phyloP scores from a whole-genome alignment of 345 rosid genomes.

The Rhodamnia argentea region DNA sequence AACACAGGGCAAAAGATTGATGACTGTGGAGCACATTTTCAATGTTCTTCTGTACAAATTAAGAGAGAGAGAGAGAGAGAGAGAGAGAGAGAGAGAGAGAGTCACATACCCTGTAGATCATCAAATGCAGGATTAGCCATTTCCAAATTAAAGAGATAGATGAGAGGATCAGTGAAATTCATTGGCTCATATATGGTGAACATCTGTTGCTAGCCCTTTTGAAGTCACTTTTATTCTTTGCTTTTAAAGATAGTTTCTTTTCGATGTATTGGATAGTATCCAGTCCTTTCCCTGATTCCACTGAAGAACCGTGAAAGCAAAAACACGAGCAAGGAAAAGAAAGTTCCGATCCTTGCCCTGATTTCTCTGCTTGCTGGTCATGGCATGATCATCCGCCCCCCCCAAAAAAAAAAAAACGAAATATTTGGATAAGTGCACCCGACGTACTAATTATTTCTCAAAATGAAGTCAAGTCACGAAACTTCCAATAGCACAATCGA shows the following conservation, averaged over 20 bases:
- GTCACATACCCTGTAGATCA: slow-evolving; percentile 3
- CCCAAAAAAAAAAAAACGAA: background rate
- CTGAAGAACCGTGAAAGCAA: background rate
- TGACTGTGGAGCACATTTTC: background rate
- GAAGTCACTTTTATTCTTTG: background rate
- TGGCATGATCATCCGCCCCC: background rate
- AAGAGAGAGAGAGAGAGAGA: background rate
- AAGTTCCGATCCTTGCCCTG: background rate
- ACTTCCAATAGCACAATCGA: background rate
- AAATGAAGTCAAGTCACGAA: background rate
- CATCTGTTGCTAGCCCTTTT: background rate
- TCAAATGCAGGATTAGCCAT: slow-evolving; percentile 7
- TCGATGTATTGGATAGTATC: background rate
- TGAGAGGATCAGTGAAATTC: background rate
- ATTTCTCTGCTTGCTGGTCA: background rate
- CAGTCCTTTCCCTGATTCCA: background rate
- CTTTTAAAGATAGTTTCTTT: background rate
- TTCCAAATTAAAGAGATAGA: background rate
- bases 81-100: background rate
- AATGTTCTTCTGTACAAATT: background rate
- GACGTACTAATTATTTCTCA: background rate
- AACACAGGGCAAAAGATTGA: background rate
- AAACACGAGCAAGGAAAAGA: background rate
- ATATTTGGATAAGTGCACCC: background rate
- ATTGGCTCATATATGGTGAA: background rate